phyloP scores from a whole-genome alignment of 495 filamentous ascomycete species.

The Friedmanniomyces endolithicus region DNA sequence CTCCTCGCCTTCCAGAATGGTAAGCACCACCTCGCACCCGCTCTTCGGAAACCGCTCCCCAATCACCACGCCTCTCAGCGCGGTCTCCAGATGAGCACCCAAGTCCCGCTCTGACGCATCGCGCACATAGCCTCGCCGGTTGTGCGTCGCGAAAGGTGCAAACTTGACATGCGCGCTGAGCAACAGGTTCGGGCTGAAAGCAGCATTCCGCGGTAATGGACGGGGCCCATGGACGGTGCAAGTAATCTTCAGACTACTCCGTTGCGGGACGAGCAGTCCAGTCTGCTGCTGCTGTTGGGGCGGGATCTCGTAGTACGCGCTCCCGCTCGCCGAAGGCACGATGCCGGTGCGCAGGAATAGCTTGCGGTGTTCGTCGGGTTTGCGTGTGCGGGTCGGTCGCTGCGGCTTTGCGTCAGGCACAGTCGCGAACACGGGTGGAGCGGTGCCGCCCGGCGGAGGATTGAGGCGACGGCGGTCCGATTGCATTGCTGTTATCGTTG shows the following conservation, averaged over 20 bases:
- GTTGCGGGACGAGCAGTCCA: conserved; percentile 41
- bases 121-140: conserved; percentile 73
- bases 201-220: conserved; percentile 74
- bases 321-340: conserved; percentile 85
- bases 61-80: conserved; percentile 76
- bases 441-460: conserved; percentile 65
- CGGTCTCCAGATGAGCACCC: conserved; percentile 79
- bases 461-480: conserved; percentile 83
- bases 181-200: conserved; percentile 81
- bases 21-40: conserved; percentile 82
- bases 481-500: conserved; percentile 19
- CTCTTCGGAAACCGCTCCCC: conserved; percentile 94
- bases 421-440: conserved; percentile 56
- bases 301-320: conserved; percentile 79
- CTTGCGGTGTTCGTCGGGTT: conserved; percentile 21
- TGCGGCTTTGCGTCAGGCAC: conserved; percentile 10
- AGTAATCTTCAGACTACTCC: conserved; percentile 64
- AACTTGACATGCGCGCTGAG: conserved; percentile 90
- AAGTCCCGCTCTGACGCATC: conserved; percentile 82
- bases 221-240: conserved; percentile 89
- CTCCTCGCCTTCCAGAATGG: conserved; percentile 80
- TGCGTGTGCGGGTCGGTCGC: conserved; percentile 37
- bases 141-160: conserved; percentile 77
- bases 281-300: conserved; percentile 29
- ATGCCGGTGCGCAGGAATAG: conserved; percentile 71